Evolutionary conservation across 1,284 basidiomycete genomes (phyloP), one percentile per base, ranked within the genome.

Genomic region (Austroboletus sp.): DNA sequence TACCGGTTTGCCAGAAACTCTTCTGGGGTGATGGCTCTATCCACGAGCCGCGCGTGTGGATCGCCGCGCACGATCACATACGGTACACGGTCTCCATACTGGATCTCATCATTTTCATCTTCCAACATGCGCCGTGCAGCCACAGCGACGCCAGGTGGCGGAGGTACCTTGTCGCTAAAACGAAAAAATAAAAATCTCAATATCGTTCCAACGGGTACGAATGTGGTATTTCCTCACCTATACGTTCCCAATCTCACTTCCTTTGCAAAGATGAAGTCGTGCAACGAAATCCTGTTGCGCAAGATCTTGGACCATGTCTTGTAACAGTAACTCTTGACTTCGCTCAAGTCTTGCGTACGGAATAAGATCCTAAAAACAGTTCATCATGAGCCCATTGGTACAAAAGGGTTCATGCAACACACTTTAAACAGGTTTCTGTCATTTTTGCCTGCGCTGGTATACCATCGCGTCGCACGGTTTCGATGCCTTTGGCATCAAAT

Each of bases 401-500:
- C 1, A 30, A 41, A 47, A n/a, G 27, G 2, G 42, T 9, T 2
- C 6, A 42, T 9, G 25, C 13, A 6, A 42, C 36, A 30, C 36
- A 93, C 91, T 92, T 95, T 47, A 96, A 65, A 56, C 82, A 85
- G 3, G 75, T 80, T 64, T 96, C 92, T 6, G 85, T 80, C 78
- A 96, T 91, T 68, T 94, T 95, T 57, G 81, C 78, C 58, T 91
- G 87, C 0, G 91, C 93, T 1, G 80, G 77, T 34, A 93, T 80
- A 6, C 90, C 90, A 60, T 98, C 96, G 43, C 95, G 73, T 4
- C 96, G 77, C 17, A 98, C 88, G 0, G 93, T 97, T 68, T 98
- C 96, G 49, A 98, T 97, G 0, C 95, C 96, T 66, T 98, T 98
- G 4, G 93, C 96, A 56, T 98, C 95, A 57, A 98, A 97, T 0